Evolutionary conservation across 352 stramenopile species (phyloP).

Genomic region (Pythium vanterpoolii): DNA sequence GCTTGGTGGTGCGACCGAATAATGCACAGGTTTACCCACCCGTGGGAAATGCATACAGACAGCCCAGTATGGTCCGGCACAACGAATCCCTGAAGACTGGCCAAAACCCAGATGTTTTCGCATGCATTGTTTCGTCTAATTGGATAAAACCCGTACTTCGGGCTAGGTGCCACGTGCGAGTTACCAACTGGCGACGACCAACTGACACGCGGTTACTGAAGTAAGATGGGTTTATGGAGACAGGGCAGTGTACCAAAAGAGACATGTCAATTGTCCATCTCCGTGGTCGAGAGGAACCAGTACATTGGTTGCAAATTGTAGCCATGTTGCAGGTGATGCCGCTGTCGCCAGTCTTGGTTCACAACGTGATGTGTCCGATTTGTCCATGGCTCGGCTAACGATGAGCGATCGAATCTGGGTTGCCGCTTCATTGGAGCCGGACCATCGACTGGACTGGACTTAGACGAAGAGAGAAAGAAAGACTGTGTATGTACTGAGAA

Average conservation of each 20-base stretch:
- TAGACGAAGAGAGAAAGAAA: not conserved
- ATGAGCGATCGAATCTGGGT: too few relatives aligned
- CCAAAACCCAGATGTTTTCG: slow-evolving; percentile 7
- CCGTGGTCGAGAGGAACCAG: not conserved
- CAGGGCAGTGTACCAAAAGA: not conserved
- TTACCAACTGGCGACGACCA: not conserved
- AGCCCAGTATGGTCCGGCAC: too few relatives aligned
- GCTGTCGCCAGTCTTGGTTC: not conserved
- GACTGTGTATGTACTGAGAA: slow-evolving; percentile 1
- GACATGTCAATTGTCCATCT: not conserved
- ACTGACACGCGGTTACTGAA: not conserved
- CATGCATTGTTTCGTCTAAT: not conserved
- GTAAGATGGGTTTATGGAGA: slow-evolving; percentile 6
- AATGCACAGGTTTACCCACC: not conserved
- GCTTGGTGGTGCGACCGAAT: not conserved
- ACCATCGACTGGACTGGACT: not conserved
- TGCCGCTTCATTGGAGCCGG: too few relatives aligned
- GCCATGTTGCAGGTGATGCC: not conserved
- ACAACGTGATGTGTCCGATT: too few relatives aligned
- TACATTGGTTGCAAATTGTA: slow-evolving; percentile 1
- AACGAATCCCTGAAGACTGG: not conserved
- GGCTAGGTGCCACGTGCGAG: not conserved
- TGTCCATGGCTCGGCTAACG: too few relatives aligned
- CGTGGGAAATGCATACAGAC: not conserved
- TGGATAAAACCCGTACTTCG: slow-evolving; percentile 6